A percentile compares a stretch with the other conserved stretches of the same genome.
Conservation (phyloP, 768 basidiomycete genomes). For the Pleurotus giganteus region DNA sequence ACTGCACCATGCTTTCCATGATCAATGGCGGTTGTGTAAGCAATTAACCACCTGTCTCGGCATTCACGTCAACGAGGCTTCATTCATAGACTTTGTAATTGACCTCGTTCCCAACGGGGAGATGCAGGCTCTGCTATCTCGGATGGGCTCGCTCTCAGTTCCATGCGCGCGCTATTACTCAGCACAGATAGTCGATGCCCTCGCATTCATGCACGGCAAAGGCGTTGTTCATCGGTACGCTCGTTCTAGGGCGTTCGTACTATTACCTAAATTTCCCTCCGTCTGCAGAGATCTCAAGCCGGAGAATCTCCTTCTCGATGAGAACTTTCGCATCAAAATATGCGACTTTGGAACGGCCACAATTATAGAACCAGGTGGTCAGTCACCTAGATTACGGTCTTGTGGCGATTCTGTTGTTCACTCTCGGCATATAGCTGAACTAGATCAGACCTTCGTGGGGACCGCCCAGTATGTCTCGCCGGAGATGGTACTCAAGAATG, state of each 20-base stretch:
- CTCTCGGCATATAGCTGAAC: conserved; percentile 36
- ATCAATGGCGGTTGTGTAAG: conserved; percentile 81
- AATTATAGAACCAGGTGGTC: conserved; percentile 57
- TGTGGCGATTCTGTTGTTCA: conserved; percentile 17
- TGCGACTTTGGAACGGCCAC: conserved; percentile 97
- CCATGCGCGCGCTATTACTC: conserved; percentile 79
- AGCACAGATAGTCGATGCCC: conserved; percentile 85
- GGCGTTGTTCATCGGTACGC: conserved; percentile 83
- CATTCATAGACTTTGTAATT: conserved; percentile 65
- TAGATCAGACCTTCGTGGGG: conserved; percentile 76
- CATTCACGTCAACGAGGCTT: conserved; percentile 2
- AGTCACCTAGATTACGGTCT: conserved; percentile 21
- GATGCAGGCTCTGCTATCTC: conserved; percentile 67
- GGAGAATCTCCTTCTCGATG: conserved; percentile 89
- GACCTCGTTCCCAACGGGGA: conserved; percentile 79
- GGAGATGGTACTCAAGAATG: conserved; percentile 72
- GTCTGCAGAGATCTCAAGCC: conserved; percentile 69
- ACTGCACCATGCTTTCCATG: conserved; percentile 83
- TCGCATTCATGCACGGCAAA: conserved; percentile 88
- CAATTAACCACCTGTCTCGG: conserved; percentile 15
- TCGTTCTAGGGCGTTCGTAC: conserved; percentile 6
- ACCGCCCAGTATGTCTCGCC: conserved; percentile 90
- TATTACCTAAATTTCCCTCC: conserved; percentile 4
- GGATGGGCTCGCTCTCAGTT: conserved; percentile 83
- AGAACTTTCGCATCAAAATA: conserved; percentile 84